phyloP scores from a whole-genome alignment of 192 early-diverging fungal genomes.

The Mortierella claussenii region DNA sequence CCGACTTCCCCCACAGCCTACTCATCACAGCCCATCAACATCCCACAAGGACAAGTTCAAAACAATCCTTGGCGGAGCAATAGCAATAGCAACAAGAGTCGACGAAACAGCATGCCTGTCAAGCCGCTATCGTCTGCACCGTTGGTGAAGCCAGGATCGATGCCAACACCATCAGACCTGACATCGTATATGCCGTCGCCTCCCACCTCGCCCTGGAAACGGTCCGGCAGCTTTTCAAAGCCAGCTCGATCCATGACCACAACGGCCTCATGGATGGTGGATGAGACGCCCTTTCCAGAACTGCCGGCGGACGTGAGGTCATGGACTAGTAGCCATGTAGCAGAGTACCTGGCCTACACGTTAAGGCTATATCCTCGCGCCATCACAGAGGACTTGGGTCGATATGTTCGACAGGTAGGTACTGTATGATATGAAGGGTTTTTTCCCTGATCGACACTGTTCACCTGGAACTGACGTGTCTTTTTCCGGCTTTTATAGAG shows the following conservation, averaged over 20 bases:
- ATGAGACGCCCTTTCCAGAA: conserved; percentile 42
- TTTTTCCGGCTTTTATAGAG: conserved; percentile 13
- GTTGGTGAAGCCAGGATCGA: conserved; percentile 4
- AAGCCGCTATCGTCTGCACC: background rate
- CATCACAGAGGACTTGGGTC: conserved; percentile 49
- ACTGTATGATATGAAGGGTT: too few relatives aligned
- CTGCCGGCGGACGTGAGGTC: conserved; percentile 44
- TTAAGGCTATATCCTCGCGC: conserved; percentile 48
- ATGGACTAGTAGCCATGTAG: conserved; percentile 49
- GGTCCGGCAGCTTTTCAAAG: conserved; percentile 1
- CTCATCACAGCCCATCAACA: conserved; percentile 19
- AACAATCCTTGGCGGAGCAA: background rate
- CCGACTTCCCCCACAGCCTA: conserved; percentile 1
- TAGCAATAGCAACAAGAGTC: background rate
- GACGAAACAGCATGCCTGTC: conserved; percentile 12
- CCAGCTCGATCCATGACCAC: conserved; percentile 23
- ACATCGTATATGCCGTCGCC: conserved; percentile 23
- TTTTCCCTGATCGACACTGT: too few relatives aligned
- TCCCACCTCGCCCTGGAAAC: conserved; percentile 43
- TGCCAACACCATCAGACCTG: conserved; percentile 8
- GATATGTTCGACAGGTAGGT: conserved; percentile 53
- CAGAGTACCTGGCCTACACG: conserved; percentile 49
- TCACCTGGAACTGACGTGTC: too few relatives aligned
- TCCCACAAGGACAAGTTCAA: conserved; percentile 14
- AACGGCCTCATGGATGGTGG: conserved; percentile 16